Evolutionary conservation across 768 basidiomycete genomes (phyloP).

Genomic region (Amylocystis lapponica): DNA sequence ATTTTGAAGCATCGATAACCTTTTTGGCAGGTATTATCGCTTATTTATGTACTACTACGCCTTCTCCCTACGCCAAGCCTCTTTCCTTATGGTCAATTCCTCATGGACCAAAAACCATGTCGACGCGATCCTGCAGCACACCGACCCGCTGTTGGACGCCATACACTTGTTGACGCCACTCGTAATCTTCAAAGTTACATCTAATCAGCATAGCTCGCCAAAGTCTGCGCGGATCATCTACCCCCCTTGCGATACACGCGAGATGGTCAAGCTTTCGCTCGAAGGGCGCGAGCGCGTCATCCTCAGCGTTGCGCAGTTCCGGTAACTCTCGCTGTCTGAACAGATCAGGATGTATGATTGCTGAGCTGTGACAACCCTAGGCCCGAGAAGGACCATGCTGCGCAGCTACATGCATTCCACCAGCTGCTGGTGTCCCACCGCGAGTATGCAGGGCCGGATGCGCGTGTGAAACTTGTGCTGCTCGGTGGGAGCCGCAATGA

Average conservation of each 20-base stretch:
- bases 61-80: conserved; percentile 61
- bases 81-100: conserved; percentile 89
- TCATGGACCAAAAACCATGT: conserved; percentile 91
- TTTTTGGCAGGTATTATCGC: conserved; percentile 68
- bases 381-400: conserved; percentile 91
- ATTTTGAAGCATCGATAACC: background rate
- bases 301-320: conserved; percentile 88
- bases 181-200: conserved; percentile 21
- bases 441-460: conserved; percentile 36
- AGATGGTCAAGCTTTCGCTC: conserved; percentile 54
- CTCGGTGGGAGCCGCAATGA: conserved; percentile 84
- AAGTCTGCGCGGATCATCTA: conserved; percentile 56
- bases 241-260: conserved; percentile 86
- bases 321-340: conserved; percentile 42
- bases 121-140: conserved; percentile 59
- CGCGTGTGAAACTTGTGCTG: conserved; percentile 56
- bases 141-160: conserved; percentile 43
- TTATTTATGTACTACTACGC: conserved; percentile 84
- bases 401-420: conserved; percentile 69
- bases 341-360: background rate
- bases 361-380: conserved; percentile 28
- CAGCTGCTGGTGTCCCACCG: conserved; percentile 55
- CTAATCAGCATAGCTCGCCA: conserved; percentile 4
- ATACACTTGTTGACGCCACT: conserved; percentile 40
- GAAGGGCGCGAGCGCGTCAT: conserved; percentile 56